Evolutionary conservation across 2,329 filamentous ascomycete species (phyloP), one percentile per base, ranked within the genome.

Genomic region (Akanthomyces uredinophilus): DNA sequence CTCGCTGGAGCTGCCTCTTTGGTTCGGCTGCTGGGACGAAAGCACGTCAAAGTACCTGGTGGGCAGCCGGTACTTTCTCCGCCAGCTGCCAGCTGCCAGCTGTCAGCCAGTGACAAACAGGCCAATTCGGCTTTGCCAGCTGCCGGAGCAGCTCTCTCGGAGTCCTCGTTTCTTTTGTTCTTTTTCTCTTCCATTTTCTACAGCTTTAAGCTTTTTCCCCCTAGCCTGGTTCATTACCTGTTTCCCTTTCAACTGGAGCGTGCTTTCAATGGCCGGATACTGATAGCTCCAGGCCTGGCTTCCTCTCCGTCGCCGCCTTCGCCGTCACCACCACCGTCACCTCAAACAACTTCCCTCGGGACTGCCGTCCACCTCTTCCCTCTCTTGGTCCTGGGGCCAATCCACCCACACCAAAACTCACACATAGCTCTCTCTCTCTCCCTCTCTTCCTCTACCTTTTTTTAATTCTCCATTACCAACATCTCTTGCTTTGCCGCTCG

Each of bases 391-490:
- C 58, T 29, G 49, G 58, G 58, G 32, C 49, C 20, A 60, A 53
- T 47, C 58, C 58, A 60, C 58, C 27, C 58, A 60, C 58, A 60
- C 58, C 58, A 60, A 60, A 60, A 60, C 58, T 60, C 58, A 47
- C 55, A 50, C 58, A 46, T 47, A 52, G 47, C 57, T 60, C 22
- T n/a, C 14, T 24, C 50, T 37, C 37, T 54, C 37, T 51, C 27
- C 5, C 57, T n/a, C 29, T 37, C 55, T 58, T n/a, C 18, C 43
- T 57, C n/a, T 43, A 43, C 27, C 13, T 18, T 49, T 24, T 39
- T 32, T 44, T 22, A 1, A n/a, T 20, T 50, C 32, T 24, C 20
- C 20, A 7, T 20, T 53, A 18, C 39, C 35, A 37, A 46, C 41
- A 29, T 60, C 41, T 13, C 18, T 35, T 50, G n/a, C 20, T 43